These are phyloP conservation scores for Gossypium ekmanianum DNA, from an alignment of 345 rosid species.

Conservation along the genomic window DNA sequence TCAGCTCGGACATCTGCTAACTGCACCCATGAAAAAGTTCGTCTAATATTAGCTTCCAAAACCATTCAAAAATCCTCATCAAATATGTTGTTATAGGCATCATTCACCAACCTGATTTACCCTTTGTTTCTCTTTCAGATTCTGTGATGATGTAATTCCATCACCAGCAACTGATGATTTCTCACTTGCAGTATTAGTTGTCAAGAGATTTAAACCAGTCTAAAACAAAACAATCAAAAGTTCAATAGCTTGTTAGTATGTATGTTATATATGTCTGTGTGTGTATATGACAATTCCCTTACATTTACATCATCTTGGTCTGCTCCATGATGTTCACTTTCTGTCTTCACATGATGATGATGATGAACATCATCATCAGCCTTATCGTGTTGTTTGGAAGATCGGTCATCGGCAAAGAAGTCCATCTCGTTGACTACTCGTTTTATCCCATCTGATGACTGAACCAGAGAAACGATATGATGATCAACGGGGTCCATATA, in stretches of 20 bases:
- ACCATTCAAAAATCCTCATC: neutral
- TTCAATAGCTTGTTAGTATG: neutral
- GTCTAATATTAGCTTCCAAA: neutral
- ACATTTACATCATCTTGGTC: constrained; percentile 23
- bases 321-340: neutral
- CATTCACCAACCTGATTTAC: constrained; percentile 24
- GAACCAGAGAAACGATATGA: neutral
- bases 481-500: neutral
- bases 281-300: neutral
- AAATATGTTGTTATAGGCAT: neutral
- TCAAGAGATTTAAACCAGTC: constrained; percentile 45
- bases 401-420: constrained; percentile 27
- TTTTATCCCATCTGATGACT: constrained; percentile 10
- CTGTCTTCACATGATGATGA: neutral
- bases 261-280: neutral
- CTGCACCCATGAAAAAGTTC: constrained; percentile 22
- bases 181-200: constrained; percentile 29
- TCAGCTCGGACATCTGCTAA: constrained; percentile 36
- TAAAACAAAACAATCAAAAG: constrained; percentile 7
- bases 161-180: constrained; percentile 31
- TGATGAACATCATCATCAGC: neutral
- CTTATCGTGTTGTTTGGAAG: neutral
- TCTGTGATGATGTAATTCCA: constrained; percentile 22
- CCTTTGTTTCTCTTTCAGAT: constrained; percentile 23
- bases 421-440: constrained; percentile 32